Percentiles rank a stretch among this genome's conserved stretches.
These are phyloP conservation scores for Pleodorina starrii DNA, from an alignment of 139 green algal species.

Conservation along the genomic window DNA sequence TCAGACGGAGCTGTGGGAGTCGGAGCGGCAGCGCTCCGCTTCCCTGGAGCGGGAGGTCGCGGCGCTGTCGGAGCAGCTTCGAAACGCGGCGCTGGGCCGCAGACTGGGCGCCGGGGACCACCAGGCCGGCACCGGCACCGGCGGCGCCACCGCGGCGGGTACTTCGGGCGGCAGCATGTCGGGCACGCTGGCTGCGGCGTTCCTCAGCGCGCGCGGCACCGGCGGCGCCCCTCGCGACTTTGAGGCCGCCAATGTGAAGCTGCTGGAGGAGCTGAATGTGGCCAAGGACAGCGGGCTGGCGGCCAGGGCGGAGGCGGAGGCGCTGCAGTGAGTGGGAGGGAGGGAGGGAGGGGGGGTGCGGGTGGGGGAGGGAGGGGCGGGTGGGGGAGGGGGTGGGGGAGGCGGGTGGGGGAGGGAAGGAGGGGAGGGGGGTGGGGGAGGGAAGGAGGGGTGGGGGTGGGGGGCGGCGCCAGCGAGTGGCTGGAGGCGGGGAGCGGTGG, in stretches of 20 bases:
- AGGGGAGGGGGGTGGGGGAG: no score
- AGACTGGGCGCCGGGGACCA: background rate
- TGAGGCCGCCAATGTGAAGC: conserved; percentile 33
- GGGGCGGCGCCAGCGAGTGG: no score
- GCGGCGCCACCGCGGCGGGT: no score
- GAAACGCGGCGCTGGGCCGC: conserved; percentile 13
- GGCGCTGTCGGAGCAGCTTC: conserved; percentile 32
- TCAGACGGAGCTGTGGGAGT: conserved; percentile 45
- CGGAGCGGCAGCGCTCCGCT: conserved; percentile 34
- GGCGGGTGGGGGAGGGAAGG: no score
- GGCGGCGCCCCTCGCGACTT: background rate
- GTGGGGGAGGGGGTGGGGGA: no score
- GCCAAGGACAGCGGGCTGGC: conserved; percentile 12
- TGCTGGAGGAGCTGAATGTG: conserved; percentile 34
- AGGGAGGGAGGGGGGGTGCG: no score
- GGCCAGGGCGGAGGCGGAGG: conserved; percentile 40
- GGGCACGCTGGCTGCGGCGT: background rate
- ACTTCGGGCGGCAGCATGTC: background rate
- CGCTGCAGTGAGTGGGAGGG: conserved; percentile 22
- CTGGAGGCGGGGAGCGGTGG: no score
- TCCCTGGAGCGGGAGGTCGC: conserved; percentile 40
- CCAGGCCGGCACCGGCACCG: background rate
- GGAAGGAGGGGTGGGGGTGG: no score
- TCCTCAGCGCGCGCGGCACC: background rate
- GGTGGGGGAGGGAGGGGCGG: no score